Base-by-base conservation (phyloP, 2,329 filamentous ascomycete species). In the Sporothrix variecibatus region DNA sequence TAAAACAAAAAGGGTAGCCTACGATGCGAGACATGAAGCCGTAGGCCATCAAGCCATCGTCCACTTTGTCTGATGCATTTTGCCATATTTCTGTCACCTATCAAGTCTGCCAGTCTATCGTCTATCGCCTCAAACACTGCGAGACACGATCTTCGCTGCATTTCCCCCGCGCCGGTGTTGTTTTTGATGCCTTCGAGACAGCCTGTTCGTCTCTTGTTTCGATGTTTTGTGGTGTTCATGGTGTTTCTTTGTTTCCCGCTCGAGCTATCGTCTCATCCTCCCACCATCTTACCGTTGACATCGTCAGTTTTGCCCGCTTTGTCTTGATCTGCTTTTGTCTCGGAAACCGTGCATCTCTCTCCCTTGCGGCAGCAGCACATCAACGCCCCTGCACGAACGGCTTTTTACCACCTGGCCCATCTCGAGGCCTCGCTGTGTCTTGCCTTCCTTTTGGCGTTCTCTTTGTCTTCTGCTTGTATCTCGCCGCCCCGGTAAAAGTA, bases 21-120 rank as follows among this genome's bases (percentile, higher is more conserved):
- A 26, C 62, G 62, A 43, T 65, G 38, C 62, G 46, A 65, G 62
- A 65, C 62, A 46, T 28, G 23, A 23, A 56, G 26, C 51, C 51
- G 23, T 28, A 23, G 28, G 26, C 51, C 51, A n/a, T 28, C 51
- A 26, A 56, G 8, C 8, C 8, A 26, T 56, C 23, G 51, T 12
- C 51, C 23, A 5, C 23, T 56, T 26, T 28, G 26, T 53, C 23
- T 53, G 40, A 43, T 43, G 40, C 23, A 23, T 65, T 65, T 12
- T 65, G 38, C 12, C 62, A n/a, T 26, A 38, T 38, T 17, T 62
- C 28, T 40, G 9, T 64, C 31, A 51, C 23, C 49, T 51, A 20
- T 51, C 51, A 26, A 20, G n/a, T 56, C 11, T 56, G n/a, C 11
- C 15, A 15, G n/a, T 40, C 34, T 26, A 6, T 11, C 12, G 15